phyloP scores from a whole-genome alignment of 2,329 filamentous ascomycete genomes.

The Aureobasidium sp. region DNA sequence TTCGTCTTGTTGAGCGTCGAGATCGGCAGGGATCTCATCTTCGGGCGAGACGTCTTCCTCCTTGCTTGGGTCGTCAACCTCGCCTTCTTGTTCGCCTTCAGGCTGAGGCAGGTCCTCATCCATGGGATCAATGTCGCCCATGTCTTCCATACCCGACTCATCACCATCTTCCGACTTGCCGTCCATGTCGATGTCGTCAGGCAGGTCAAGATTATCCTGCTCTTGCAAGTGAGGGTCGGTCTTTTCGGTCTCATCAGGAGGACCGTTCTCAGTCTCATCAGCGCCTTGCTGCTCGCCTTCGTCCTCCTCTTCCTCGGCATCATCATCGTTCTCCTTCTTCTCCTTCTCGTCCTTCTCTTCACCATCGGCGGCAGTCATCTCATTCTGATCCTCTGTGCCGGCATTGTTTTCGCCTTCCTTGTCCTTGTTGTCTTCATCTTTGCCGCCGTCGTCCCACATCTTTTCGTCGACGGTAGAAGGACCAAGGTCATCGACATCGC shows the following conservation, averaged over 20 bases:
- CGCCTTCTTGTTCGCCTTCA: slow-evolving; percentile 20
- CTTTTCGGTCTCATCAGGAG: slow-evolving; percentile 59
- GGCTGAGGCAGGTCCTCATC: slow-evolving; percentile 19
- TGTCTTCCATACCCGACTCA: slow-evolving; percentile 23
- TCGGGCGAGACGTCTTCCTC: slow-evolving; percentile 20
- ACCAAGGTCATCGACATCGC: slow-evolving; percentile 85
- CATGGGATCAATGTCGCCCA: slow-evolving; percentile 20
- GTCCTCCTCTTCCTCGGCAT: slow-evolving; percentile 49
- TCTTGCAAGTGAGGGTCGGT: slow-evolving; percentile 72
- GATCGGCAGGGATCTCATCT: slow-evolving; percentile 33
- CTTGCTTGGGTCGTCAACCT: slow-evolving; percentile 22
- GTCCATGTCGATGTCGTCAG: slow-evolving; percentile 81
- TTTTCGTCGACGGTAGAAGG: slow-evolving; percentile 92
- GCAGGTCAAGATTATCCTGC: slow-evolving; percentile 73
- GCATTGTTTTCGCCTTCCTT: slow-evolving; percentile 59
- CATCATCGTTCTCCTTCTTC: slow-evolving; percentile 55
- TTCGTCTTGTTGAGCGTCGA: slow-evolving; percentile 54
- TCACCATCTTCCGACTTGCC: slow-evolving; percentile 44
- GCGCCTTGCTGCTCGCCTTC: slow-evolving; percentile 28
- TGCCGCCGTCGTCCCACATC: slow-evolving; percentile 82
- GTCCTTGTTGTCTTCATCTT: slow-evolving; percentile 70
- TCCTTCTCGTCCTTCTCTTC: slow-evolving; percentile 42
- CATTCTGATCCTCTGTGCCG: slow-evolving; percentile 43
- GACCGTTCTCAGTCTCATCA: slow-evolving; percentile 54
- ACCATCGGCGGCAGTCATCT: slow-evolving; percentile 40